A percentile compares a stretch with the other conserved stretches of the same genome.
These are phyloP conservation scores for Penicillium pulvis DNA, from an alignment of 495 filamentous ascomycete species.

Conservation along the genomic window DNA sequence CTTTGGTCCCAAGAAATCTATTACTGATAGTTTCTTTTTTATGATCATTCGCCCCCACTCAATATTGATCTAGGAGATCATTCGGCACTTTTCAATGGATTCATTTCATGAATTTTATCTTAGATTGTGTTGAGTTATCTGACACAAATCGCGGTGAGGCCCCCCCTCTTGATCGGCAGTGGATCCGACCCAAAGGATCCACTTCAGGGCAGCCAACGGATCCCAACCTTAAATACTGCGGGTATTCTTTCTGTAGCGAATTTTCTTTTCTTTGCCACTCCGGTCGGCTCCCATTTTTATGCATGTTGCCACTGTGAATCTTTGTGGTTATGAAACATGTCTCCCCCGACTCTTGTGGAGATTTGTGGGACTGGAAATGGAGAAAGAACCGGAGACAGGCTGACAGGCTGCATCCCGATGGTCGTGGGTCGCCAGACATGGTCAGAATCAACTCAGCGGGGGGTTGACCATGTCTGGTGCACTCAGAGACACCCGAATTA, in stretches of 20 bases:
- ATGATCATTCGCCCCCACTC: background rate
- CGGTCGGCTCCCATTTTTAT: background rate
- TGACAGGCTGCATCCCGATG: background rate
- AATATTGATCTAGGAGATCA: background rate
- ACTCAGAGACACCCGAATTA: background rate
- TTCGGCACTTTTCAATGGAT: background rate
- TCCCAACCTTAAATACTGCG: conserved; percentile 21
- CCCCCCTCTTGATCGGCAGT: conserved; percentile 27
- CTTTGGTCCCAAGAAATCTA: background rate
- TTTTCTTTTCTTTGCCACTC: conserved; percentile 8
- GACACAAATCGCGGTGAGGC: conserved; percentile 16
- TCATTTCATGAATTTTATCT: no score
- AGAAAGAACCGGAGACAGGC: background rate
- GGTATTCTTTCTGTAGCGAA: conserved; percentile 1
- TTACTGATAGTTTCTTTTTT: no score
- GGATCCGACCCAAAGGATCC: conserved; percentile 17
- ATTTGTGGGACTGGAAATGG: background rate
- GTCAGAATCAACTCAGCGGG: background rate
- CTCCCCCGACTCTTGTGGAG: background rate
- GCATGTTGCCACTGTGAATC: background rate
- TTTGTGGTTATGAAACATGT: background rate
- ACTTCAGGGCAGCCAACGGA: conserved; percentile 28
- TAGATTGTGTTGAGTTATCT: no score
- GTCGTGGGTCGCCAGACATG: background rate
- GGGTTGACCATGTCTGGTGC: background rate